Evolutionary conservation across 2,329 filamentous ascomycete genomes (phyloP).

Genomic region (Arthrinium phaeospermum): DNA sequence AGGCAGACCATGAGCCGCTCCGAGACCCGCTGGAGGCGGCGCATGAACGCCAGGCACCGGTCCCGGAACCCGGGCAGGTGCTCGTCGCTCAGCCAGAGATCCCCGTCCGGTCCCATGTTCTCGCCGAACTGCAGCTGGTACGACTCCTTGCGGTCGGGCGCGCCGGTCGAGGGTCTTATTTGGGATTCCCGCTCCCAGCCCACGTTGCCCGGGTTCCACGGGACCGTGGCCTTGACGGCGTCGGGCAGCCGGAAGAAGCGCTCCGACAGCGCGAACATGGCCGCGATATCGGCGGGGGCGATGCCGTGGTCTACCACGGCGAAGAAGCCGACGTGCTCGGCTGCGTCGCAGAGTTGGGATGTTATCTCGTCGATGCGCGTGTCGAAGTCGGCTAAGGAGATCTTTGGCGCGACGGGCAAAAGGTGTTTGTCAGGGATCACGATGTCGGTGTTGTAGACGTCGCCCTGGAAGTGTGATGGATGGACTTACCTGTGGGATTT

Average conservation of each 20-base stretch:
- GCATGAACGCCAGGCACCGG: slow-evolving; percentile 55
- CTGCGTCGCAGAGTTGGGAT: slow-evolving; percentile 52
- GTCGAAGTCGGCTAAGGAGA: slow-evolving; percentile 58
- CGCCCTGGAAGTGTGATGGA: neutral
- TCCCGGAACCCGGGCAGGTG: slow-evolving; percentile 52
- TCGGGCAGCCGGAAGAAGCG: slow-evolving; percentile 57
- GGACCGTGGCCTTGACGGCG: slow-evolving; percentile 54
- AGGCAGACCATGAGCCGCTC: slow-evolving; percentile 62
- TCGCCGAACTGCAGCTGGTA: slow-evolving; percentile 66
- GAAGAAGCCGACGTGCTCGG: slow-evolving; percentile 63
- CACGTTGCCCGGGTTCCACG: slow-evolving; percentile 58
- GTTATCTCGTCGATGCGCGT: slow-evolving; percentile 57
- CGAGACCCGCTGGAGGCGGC: slow-evolving; percentile 53
- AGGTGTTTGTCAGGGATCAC: neutral
- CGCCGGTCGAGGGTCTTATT: slow-evolving; percentile 60
- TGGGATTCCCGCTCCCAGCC: slow-evolving; percentile 65
- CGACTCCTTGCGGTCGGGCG: slow-evolving; percentile 61
- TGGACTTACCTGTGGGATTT: neutral
- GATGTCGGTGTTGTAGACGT: neutral
- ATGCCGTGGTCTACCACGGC: slow-evolving; percentile 58
- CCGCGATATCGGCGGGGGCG: slow-evolving; percentile 50
- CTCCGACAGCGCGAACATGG: slow-evolving; percentile 53
- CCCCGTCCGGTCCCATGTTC: slow-evolving; percentile 51
- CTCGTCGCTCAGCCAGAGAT: slow-evolving; percentile 54
- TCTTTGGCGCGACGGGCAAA: slow-evolving; percentile 30